Conservation (phyloP, 768 basidiomycete genomes). For the Lactarius trivialis region DNA sequence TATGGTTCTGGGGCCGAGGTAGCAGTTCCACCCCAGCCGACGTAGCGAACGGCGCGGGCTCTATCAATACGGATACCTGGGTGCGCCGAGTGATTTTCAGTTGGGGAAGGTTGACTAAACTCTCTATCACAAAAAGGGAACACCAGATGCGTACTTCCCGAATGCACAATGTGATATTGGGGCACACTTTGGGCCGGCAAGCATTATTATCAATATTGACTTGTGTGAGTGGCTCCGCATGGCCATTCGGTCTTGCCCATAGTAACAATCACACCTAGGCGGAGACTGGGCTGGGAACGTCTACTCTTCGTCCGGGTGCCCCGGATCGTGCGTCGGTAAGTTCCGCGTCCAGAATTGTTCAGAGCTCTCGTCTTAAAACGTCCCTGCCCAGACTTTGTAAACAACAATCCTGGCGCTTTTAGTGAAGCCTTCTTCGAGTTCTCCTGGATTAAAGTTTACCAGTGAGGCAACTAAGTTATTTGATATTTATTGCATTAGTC, state of each 20-base stretch:
- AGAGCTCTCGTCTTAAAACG: background rate
- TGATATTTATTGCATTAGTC: background rate
- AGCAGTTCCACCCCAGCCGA: conserved; percentile 16
- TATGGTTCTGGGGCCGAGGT: conserved; percentile 36
- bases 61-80: conserved; percentile 24
- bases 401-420: conserved; percentile 16
- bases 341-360: background rate
- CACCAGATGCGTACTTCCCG: conserved; percentile 24
- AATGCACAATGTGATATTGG: conserved; percentile 33
- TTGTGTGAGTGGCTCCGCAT: conserved; percentile 20
- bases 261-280: conserved; percentile 2
- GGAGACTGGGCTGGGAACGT: conserved; percentile 23
- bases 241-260: background rate
- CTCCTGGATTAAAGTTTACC: conserved; percentile 19
- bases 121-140: conserved; percentile 15
- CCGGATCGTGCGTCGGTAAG: conserved; percentile 21
- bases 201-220: conserved; percentile 26
- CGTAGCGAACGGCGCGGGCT: conserved; percentile 18
- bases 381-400: conserved; percentile 7
- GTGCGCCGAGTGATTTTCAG: conserved; percentile 3
- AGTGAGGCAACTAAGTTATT: background rate
- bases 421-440: conserved; percentile 18
- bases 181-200: conserved; percentile 27
- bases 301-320: conserved; percentile 22
- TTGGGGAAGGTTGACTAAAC: background rate